Evolutionary conservation across 202 grass and related monocot genomes (phyloP).

Genomic region (Zoysia matrella): DNA sequence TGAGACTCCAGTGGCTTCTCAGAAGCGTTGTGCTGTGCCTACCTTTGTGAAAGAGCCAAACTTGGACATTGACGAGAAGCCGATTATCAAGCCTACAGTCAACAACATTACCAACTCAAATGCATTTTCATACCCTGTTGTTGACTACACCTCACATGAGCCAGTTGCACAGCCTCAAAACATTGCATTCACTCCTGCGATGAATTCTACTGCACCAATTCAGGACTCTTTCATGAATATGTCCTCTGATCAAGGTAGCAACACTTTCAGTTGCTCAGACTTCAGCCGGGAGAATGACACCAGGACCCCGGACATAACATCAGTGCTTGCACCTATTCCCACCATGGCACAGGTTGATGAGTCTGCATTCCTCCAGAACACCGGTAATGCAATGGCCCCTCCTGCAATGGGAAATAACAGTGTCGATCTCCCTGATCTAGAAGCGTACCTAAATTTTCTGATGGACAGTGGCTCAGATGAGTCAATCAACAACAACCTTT

Average conservation of each 20-base stretch:
- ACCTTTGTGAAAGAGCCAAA: slow-evolving; percentile 34
- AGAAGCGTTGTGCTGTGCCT: slow-evolving; percentile 24
- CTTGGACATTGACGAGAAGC: slow-evolving; percentile 49
- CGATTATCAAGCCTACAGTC: not conserved
- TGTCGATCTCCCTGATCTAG: slow-evolving; percentile 53
- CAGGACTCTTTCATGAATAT: slow-evolving; percentile 49
- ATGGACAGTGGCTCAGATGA: slow-evolving; percentile 57
- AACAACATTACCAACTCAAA: slow-evolving; percentile 43
- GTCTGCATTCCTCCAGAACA: slow-evolving; percentile 45
- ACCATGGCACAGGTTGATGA: slow-evolving; percentile 33
- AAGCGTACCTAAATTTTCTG: slow-evolving; percentile 76
- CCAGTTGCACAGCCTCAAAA: slow-evolving; percentile 44
- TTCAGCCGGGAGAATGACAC: slow-evolving; percentile 54
- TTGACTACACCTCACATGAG: slow-evolving; percentile 39
- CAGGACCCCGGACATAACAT: slow-evolving; percentile 74
- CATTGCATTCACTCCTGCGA: slow-evolving; percentile 33
- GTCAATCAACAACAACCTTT: slow-evolving; percentile 48
- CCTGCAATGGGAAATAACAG: slow-evolving; percentile 27
- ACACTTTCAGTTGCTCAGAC: slow-evolving; percentile 61
- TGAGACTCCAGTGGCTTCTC: slow-evolving; percentile 38
- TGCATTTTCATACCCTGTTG: slow-evolving; percentile 34
- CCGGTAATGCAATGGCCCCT: slow-evolving; percentile 3
- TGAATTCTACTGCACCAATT: slow-evolving; percentile 7
- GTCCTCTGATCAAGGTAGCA: slow-evolving; percentile 81
- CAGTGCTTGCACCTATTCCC: slow-evolving; percentile 45